Base-by-base conservation (phyloP, 75 land plant species). In the Picea sitchensis region DNA sequence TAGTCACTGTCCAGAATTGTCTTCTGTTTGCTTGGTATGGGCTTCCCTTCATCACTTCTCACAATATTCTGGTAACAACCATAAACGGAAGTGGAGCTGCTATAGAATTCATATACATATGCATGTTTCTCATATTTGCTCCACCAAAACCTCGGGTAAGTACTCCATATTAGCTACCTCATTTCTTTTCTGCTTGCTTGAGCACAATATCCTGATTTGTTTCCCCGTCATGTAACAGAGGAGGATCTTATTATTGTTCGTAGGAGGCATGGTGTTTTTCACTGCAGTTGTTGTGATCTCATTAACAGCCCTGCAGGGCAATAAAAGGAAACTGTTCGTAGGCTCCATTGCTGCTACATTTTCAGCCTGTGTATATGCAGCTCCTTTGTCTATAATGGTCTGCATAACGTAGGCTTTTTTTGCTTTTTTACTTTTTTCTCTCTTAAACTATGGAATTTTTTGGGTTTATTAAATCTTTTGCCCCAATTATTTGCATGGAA, bases 1-100 rank as follows among this genome's bases (percentile, higher is more conserved):
- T 85, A 30, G 44, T 78, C 41, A 86, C 87, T 5, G 78, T 78
- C 23, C 75, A 78, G 65, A 86, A 86, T 57, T 86, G 88, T 76
- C 71, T 86, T 79, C 69, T 86, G 0, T 86, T 83, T 78, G 58
- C 72, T 7, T 73, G 69, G 59, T 82, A 82, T 41, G 83, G 83
- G 38, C 30, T 82, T 54, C 83, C 83, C 15, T 82, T 82, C 61
- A 51, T 82, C 62, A 82, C 81, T 1, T 3, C 60, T 2, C 14
- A 82, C 54, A 77, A 82, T 15, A 56, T 82, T 23, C 82, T 78
- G 5, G 32, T 82, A 38, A 15, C 80, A 73, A 82, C 83, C 54
- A 79, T 82, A 54, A 82, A 82, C 56, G 82, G 6, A 51, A 44
- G 15, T 17, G 83, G 83, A 17, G 57, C 47, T 67, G 75, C 74